A percentile compares a stretch with the other conserved stretches of the same genome.
phyloP scores from a whole-genome alignment of 768 basidiomycete species.

The Leccinum broughii region DNA sequence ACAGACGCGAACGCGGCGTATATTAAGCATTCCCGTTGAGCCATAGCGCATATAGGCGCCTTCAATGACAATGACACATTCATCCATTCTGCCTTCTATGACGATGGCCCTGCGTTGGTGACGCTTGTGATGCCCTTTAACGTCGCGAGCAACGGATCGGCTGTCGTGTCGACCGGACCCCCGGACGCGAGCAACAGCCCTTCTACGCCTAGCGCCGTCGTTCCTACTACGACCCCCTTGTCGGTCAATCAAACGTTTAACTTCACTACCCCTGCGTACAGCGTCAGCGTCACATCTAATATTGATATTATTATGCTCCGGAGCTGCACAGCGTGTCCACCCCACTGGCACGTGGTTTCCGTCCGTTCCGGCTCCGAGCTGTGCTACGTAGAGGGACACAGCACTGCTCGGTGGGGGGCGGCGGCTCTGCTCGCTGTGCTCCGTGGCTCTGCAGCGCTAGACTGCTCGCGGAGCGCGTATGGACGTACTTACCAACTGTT shows the following conservation, averaged over 20 bases:
- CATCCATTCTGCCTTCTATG: not conserved
- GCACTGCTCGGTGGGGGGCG: too few species aligned
- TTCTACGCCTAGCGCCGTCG: not conserved
- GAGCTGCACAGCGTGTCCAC: too few species aligned
- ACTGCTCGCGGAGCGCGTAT: too few species aligned
- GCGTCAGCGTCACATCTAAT: not conserved
- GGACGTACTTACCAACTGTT: too few species aligned
- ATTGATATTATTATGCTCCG: too few species aligned
- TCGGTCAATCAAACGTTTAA: not conserved
- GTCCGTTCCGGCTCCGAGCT: too few species aligned
- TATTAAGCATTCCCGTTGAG: not conserved
- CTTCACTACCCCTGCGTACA: not conserved
- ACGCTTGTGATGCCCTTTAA: not conserved
- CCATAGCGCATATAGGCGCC: not conserved
- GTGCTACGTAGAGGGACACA: too few species aligned
- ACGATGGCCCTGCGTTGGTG: not conserved
- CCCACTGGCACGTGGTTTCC: too few species aligned
- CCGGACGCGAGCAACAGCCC: not conserved
- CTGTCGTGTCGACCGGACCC: not conserved
- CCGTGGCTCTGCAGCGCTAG: too few species aligned
- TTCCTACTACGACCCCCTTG: not conserved
- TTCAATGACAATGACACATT: not conserved
- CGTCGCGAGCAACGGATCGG: not conserved
- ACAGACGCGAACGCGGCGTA: not conserved
- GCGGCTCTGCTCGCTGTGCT: too few species aligned